Percentiles rank a stretch among this genome's conserved stretches.
Evolutionary conservation across 2,329 filamentous ascomycete species (phyloP).

Genomic region (Rhynchosporium secalis): DNA sequence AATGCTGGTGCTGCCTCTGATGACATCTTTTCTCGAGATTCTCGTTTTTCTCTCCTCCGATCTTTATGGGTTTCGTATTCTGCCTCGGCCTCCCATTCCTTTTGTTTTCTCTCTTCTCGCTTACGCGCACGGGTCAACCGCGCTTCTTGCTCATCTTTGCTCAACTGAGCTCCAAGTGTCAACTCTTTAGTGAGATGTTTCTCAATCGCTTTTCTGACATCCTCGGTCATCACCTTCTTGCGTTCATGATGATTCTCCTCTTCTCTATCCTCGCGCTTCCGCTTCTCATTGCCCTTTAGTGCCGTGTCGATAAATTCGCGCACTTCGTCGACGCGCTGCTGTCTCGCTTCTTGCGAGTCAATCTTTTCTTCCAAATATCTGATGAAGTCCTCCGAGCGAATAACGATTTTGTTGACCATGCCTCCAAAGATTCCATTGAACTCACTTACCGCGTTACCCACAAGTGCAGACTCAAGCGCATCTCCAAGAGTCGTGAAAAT

Average conservation of each 20-base stretch:
- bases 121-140: not conserved
- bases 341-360: not conserved
- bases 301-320: not conserved
- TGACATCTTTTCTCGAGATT: not conserved
- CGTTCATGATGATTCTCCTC: not conserved
- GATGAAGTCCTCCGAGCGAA: not conserved
- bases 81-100: not conserved
- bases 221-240: conserved; percentile 3
- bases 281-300: not conserved
- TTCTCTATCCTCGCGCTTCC: not conserved
- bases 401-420: conserved; percentile 10
- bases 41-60: not conserved
- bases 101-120: conserved; percentile 2
- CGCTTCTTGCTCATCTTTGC: not conserved
- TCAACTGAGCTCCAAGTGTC: not conserved
- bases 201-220: not conserved
- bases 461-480: not conserved
- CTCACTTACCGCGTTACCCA: not conserved
- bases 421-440: conserved; percentile 1
- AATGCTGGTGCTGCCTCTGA: not conserved
- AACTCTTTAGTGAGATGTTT: not conserved
- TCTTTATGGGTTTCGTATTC: not conserved
- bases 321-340: conserved; percentile 2
- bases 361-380: conserved; percentile 1
- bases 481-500: not conserved